phyloP scores from a whole-genome alignment of 306 rosid genomes.

The Corylus heterophylla region DNA sequence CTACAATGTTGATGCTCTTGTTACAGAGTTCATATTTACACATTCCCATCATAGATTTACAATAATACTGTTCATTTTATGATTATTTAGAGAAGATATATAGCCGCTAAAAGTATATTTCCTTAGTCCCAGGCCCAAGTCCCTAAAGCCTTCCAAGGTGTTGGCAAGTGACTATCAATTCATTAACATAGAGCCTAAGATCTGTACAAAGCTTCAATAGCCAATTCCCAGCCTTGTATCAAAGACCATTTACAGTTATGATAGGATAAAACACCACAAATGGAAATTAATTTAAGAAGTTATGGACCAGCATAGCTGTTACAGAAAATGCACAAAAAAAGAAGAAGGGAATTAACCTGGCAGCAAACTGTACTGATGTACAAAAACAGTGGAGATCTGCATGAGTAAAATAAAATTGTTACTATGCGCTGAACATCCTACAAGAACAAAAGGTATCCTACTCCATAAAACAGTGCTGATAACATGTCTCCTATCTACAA shows the following conservation, averaged over 20 bases:
- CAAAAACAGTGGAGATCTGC: slow-evolving; percentile 61
- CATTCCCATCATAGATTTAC: neutral
- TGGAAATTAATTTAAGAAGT: neutral
- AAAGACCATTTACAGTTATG: slow-evolving; percentile 1
- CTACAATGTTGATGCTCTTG: slow-evolving; percentile 4
- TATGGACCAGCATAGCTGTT: neutral
- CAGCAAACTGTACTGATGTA: slow-evolving; percentile 49
- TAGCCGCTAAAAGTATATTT: neutral
- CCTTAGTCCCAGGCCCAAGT: slow-evolving; percentile 1
- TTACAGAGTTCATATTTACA: slow-evolving; percentile 3
- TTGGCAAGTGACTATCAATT: slow-evolving; percentile 7
- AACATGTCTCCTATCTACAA: neutral
- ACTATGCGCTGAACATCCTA: neutral
- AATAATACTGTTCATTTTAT: neutral
- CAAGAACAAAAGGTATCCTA: slow-evolving; percentile 5
- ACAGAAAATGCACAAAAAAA: neutral
- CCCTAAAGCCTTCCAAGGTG: slow-evolving; percentile 11
- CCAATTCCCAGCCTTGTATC: slow-evolving; percentile 2
- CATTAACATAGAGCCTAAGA: neutral
- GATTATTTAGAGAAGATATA: neutral
- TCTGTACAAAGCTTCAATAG: neutral
- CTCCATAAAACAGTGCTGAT: slow-evolving; percentile 2
- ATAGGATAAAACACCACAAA: slow-evolving; percentile 1
- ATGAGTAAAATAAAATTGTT: slow-evolving; percentile 28
- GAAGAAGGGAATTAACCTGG: slow-evolving; percentile 46